Evolutionary conservation across 805 yeast genomes (phyloP).

Genomic region (Blastobotrys americana): DNA sequence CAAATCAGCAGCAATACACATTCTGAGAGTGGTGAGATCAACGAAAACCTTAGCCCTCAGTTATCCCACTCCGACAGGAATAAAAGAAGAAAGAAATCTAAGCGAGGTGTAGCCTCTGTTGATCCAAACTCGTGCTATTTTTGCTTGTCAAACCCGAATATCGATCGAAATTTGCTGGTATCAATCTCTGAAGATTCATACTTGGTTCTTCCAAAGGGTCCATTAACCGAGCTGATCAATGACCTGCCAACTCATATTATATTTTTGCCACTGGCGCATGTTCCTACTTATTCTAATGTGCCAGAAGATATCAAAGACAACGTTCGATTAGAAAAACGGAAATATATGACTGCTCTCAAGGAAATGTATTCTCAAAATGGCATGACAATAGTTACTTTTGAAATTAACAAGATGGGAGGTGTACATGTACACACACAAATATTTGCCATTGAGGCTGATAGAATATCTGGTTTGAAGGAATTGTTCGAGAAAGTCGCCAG

Average conservation of each 20-base stretch:
- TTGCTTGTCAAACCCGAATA: conserved; percentile 71
- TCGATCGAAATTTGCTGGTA: conserved; percentile 73
- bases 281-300: conserved; percentile 37
- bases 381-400: conserved; percentile 56
- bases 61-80: no score
- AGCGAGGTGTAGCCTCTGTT: conserved; percentile 27
- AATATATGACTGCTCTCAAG: conserved; percentile 43
- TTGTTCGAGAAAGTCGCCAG: conserved; percentile 23
- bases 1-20: not conserved
- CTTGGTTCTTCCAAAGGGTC: conserved; percentile 80
- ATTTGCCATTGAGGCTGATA: conserved; percentile 54
- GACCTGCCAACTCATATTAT: conserved; percentile 75
- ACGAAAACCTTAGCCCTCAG: conserved; percentile 3
- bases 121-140: conserved; percentile 66
- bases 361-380: conserved; percentile 40
- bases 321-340: conserved; percentile 35
- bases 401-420: conserved; percentile 54
- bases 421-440: conserved; percentile 74
- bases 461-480: conserved; percentile 38
- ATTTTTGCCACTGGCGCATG: conserved; percentile 71
- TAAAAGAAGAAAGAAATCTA: conserved; percentile 22
- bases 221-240: conserved; percentile 46
- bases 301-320: conserved; percentile 30
- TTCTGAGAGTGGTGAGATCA: conserved; percentile 1
- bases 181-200: conserved; percentile 63